Percentiles rank a stretch among this genome's conserved stretches.
Conservation (phyloP, 116 monocot genomes). For the Posidonia oceanica region DNA sequence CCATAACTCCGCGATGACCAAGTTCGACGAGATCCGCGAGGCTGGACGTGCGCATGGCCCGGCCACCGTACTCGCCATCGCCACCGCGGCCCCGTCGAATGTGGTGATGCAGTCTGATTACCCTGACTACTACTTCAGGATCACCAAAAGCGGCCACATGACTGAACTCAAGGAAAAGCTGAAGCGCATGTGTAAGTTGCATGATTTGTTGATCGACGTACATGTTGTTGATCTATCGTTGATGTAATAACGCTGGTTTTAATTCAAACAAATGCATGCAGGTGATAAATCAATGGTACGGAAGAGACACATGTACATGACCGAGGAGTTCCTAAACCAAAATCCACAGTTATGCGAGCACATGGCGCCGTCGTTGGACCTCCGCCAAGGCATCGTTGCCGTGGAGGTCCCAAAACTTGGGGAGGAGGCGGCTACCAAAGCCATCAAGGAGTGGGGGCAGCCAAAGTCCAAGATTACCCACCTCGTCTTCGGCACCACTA, state of each 20-base stretch:
- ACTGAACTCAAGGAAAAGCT: slow-evolving; percentile 15
- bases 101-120: slow-evolving; percentile 5
- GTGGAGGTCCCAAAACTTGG: slow-evolving; percentile 23
- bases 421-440: slow-evolving; percentile 17
- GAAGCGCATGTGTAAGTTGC: not conserved
- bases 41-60: slow-evolving; percentile 3
- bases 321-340: slow-evolving; percentile 21
- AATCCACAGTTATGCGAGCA: slow-evolving; percentile 19
- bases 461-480: slow-evolving; percentile 39
- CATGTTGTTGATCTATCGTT: no score
- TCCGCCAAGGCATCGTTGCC: slow-evolving; percentile 17
- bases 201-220: no score
- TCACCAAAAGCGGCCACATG: slow-evolving; percentile 14
- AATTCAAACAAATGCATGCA: no score
- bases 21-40: not conserved
- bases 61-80: slow-evolving; percentile 15
- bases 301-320: slow-evolving; percentile 22
- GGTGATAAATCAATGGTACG: slow-evolving; percentile 19
- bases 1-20: no score
- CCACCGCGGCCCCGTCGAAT: slow-evolving; percentile 6
- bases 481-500: slow-evolving; percentile 42
- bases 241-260: no score
- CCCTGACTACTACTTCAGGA: slow-evolving; percentile 17
- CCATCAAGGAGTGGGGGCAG: not conserved
- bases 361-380: slow-evolving; percentile 19